A percentile compares a stretch with the other conserved stretches of the same genome.
Evolutionary conservation across 352 stramenopile species (phyloP).

Genomic region (Phytophthora litchii): DNA sequence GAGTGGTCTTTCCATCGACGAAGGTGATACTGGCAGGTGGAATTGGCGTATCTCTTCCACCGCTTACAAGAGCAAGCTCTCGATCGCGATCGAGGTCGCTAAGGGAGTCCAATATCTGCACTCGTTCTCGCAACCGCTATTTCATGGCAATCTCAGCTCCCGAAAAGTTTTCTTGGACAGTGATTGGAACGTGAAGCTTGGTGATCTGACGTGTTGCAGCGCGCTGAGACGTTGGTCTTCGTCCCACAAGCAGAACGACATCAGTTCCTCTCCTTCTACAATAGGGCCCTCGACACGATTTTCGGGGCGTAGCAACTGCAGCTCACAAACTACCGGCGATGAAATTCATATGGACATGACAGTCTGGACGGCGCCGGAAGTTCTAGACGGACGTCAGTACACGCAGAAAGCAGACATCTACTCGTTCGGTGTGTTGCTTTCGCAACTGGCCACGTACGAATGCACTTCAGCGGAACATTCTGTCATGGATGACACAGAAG

Average conservation of each 20-base stretch:
- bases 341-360: constrained; percentile 57
- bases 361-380: constrained; percentile 50
- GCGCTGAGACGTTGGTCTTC: constrained; percentile 46
- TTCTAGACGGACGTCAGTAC: constrained; percentile 51
- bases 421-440: constrained; percentile 47
- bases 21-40: constrained; percentile 16
- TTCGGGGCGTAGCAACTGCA: constrained; percentile 22
- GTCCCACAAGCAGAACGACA: constrained; percentile 23
- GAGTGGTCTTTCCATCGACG: neutral
- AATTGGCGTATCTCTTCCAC: constrained; percentile 33
- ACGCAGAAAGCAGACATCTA: constrained; percentile 55
- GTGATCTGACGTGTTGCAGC: constrained; percentile 48
- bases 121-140: constrained; percentile 40
- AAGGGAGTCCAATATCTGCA: constrained; percentile 55
- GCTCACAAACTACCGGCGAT: constrained; percentile 15
- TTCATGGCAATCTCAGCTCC: constrained; percentile 54
- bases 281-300: neutral
- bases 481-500: constrained; percentile 48
- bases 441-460: constrained; percentile 47
- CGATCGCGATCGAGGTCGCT: constrained; percentile 46
- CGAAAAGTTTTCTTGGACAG: constrained; percentile 49
- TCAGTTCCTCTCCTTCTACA: constrained; percentile 2
- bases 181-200: constrained; percentile 50
- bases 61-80: constrained; percentile 44
- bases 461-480: constrained; percentile 39